Conservation (phyloP, 345 rosid species). For the Aquilaria malaccensis region DNA sequence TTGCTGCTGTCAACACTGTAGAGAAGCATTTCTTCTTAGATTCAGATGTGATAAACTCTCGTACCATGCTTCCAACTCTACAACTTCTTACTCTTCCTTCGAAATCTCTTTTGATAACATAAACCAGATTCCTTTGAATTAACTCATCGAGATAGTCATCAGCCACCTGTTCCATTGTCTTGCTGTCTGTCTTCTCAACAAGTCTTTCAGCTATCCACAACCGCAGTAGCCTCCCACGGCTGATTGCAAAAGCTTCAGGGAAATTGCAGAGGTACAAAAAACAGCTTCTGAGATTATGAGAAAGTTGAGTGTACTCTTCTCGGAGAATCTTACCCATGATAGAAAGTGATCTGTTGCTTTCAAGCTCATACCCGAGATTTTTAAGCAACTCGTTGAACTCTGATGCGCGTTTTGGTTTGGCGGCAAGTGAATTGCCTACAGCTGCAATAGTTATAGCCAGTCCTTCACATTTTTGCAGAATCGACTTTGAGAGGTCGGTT, state of each 20-base stretch:
- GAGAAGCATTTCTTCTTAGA: slow-evolving; percentile 8
- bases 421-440: slow-evolving; percentile 23
- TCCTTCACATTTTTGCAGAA: slow-evolving; percentile 27
- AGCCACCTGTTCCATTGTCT: slow-evolving; percentile 35
- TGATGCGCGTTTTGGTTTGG: slow-evolving; percentile 7
- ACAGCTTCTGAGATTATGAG: slow-evolving; percentile 16
- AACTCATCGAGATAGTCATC: slow-evolving; percentile 31
- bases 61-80: slow-evolving; percentile 7
- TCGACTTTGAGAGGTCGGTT: slow-evolving; percentile 10
- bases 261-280: slow-evolving; percentile 36
- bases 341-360: slow-evolving; percentile 11
- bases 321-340: slow-evolving; percentile 20
- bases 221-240: slow-evolving; percentile 20
- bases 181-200: slow-evolving; percentile 27
- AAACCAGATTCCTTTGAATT: slow-evolving; percentile 9
- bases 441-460: slow-evolving; percentile 30
- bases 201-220: slow-evolving; percentile 42
- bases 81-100: slow-evolving; percentile 11
- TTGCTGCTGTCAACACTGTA: not conserved
- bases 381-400: slow-evolving; percentile 19
- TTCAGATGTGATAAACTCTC: slow-evolving; percentile 2
- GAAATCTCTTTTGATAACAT: not conserved
- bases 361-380: slow-evolving; percentile 18
- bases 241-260: slow-evolving; percentile 27
- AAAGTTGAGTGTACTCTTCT: slow-evolving; percentile 19